Conservation (phyloP, 257 asterid species). For the Solanum virginianum region DNA sequence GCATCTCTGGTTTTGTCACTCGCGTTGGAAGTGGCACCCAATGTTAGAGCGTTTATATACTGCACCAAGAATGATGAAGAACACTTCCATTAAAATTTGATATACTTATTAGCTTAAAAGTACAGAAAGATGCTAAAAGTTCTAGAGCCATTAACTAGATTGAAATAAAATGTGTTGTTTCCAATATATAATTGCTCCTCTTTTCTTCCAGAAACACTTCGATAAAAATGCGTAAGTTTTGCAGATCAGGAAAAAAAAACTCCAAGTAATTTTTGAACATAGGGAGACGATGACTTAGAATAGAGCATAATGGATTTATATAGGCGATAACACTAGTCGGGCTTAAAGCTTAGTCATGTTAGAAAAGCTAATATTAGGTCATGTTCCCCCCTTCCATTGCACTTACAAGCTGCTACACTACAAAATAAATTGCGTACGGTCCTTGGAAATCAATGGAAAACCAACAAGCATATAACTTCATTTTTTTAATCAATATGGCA, state of each 20-base stretch:
- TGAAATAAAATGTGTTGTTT: slow-evolving; percentile 1
- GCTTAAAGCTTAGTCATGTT: not conserved
- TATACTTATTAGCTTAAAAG: not conserved
- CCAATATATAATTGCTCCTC: not conserved
- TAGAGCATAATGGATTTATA: not conserved
- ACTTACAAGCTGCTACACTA: not conserved
- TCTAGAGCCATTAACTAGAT: not conserved
- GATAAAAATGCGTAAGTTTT: not conserved
- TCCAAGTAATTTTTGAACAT: not conserved
- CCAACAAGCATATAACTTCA: not conserved
- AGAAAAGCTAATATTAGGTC: not conserved
- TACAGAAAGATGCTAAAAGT: not conserved
- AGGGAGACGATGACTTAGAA: not conserved
- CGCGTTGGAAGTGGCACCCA: slow-evolving; percentile 68
- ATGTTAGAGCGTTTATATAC: slow-evolving; percentile 44
- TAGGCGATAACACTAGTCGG: not conserved
- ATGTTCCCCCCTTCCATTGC: not conserved
- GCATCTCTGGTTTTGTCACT: slow-evolving; percentile 95
- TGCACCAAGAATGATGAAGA: slow-evolving; percentile 15
- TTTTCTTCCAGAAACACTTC: not conserved
- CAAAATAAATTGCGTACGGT: not conserved
- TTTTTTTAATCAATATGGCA: not conserved
- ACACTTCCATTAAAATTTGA: slow-evolving; percentile 1
- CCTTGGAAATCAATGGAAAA: not conserved
- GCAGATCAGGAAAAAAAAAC: not conserved